Base-by-base conservation (phyloP, 2,329 filamentous ascomycete genomes). In the Fusarium sp. region DNA sequence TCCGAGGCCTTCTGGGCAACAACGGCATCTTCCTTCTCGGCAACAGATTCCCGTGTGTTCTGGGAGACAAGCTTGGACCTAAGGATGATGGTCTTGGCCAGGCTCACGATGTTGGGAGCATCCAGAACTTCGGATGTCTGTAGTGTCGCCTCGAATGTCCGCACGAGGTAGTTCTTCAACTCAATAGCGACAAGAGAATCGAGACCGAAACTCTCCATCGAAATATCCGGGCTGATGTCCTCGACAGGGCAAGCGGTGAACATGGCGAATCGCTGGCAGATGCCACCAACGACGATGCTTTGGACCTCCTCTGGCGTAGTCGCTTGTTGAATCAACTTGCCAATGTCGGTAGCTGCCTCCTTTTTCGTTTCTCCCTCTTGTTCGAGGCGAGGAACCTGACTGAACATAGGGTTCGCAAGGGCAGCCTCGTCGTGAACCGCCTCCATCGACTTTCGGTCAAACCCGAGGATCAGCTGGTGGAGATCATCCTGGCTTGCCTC, bases 121-220 rank as follows among this genome's bases (percentile, higher is more conserved):
- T 67, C 69, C 5, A 67, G 16, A 45, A 74, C 59, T 48, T 74
- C 69, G 2, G 71, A 69, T 30, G 66, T 74, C n/a, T 74, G 71
- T 6, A 74, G 56, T 11, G 66, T 64, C 25, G 66, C 56, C 23
- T 68, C 64, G 59, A 74, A 67, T 25, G 66, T 69, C 3, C 69
- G 66, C 14, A 35, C 62, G 39, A 74, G 60, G 25, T 48, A 74
- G 52, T 74, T 74, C 64, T 74, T 74, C 58, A 74, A 41, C 57
- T 74, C 71, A 3, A 72, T 74, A n/a, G 71, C 63, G 5, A 74
- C 69, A 2, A 74, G 64, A 16, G 71, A 74, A 23, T 74, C 71
- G 27, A 74, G 66, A 8, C 71, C 71, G 6, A 74, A 64, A 13
- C 43, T 68, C 18, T 66, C 66, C 59, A 74, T 67, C 8, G 71